A percentile compares a stretch with the other conserved stretches of the same genome.
phyloP scores from a whole-genome alignment of 2,329 filamentous ascomycete species.

The Coniochaeta hoffmannii region DNA sequence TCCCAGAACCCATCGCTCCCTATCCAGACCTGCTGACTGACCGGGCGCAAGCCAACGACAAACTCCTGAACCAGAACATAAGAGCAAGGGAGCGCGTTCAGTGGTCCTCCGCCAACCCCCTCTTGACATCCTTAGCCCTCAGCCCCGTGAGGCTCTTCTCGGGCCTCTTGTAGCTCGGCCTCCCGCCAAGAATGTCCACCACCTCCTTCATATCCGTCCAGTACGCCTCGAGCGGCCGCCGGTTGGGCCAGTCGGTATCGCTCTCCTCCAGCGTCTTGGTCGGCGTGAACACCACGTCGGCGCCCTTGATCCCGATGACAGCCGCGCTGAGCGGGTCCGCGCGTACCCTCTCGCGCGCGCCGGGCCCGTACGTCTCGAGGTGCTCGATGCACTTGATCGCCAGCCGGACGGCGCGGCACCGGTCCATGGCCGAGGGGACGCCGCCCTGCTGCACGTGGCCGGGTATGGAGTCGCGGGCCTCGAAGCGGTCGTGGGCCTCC shows the following conservation, averaged over 20 bases:
- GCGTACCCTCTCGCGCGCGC: conserved; percentile 59
- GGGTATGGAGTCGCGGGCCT: conserved; percentile 83
- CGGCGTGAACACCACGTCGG: conserved; percentile 77
- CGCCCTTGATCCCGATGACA: conserved; percentile 90
- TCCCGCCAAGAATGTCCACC: conserved; percentile 77
- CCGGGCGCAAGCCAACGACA: neutral
- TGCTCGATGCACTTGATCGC: conserved; percentile 93
- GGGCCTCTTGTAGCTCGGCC: conserved; percentile 46
- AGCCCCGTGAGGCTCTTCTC: conserved; percentile 42
- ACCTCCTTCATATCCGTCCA: conserved; percentile 76
- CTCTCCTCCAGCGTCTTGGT: conserved; percentile 75
- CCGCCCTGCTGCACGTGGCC: conserved; percentile 94
- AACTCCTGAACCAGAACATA: neutral
- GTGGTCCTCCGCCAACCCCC: conserved; percentile 27
- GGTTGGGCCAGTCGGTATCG: conserved; percentile 89
- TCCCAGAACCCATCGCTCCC: neutral
- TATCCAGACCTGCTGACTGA: neutral
- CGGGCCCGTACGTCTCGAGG: conserved; percentile 68
- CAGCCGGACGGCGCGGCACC: conserved; percentile 82
- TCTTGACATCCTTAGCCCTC: conserved; percentile 53
- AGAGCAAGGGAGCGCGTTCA: neutral
- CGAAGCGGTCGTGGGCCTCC: conserved; percentile 86
- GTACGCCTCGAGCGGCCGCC: conserved; percentile 75
- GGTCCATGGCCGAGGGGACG: conserved; percentile 91
- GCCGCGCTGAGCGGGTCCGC: conserved; percentile 65